Evolutionary conservation across 495 filamentous ascomycete species (phyloP).

Genomic region (Mycothermus thermophilus): DNA sequence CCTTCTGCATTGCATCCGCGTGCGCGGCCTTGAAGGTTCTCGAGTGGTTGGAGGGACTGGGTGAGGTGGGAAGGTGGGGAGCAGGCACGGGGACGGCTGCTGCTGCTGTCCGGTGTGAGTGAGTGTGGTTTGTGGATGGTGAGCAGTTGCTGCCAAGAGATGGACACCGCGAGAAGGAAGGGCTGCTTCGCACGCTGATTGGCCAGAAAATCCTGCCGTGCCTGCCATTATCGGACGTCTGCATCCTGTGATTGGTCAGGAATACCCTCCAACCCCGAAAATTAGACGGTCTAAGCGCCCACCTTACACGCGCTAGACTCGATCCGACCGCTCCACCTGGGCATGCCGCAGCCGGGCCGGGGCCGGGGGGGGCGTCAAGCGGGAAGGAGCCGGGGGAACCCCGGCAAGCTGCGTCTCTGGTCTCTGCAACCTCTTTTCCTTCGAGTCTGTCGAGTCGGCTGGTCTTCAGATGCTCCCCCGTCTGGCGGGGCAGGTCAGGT

Average conservation of each 20-base stretch:
- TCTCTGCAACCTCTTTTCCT: no score
- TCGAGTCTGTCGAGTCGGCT: no score
- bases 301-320: slow-evolving; percentile 12
- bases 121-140: no score
- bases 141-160: slow-evolving; percentile 1
- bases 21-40: slow-evolving; percentile 4
- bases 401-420: slow-evolving; percentile 4
- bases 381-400: slow-evolving; percentile 7
- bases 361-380: no score
- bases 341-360: neutral
- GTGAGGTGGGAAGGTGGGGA: slow-evolving; percentile 1
- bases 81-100: no score
- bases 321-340: slow-evolving; percentile 1
- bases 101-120: no score
- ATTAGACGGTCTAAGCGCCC: slow-evolving; percentile 23
- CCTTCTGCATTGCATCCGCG: slow-evolving; percentile 7
- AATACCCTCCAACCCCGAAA: slow-evolving; percentile 7
- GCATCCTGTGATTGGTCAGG: slow-evolving; percentile 13
- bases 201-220: slow-evolving; percentile 21
- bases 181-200: slow-evolving; percentile 12
- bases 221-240: slow-evolving; percentile 10
- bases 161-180: slow-evolving; percentile 8
- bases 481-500: no score
- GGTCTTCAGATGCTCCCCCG: no score
- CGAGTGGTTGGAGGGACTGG: slow-evolving; percentile 3